A percentile compares a stretch with the other conserved stretches of the same genome.
phyloP scores from a whole-genome alignment of 192 early-diverging fungal species.

The Funneliformis mosseae region DNA sequence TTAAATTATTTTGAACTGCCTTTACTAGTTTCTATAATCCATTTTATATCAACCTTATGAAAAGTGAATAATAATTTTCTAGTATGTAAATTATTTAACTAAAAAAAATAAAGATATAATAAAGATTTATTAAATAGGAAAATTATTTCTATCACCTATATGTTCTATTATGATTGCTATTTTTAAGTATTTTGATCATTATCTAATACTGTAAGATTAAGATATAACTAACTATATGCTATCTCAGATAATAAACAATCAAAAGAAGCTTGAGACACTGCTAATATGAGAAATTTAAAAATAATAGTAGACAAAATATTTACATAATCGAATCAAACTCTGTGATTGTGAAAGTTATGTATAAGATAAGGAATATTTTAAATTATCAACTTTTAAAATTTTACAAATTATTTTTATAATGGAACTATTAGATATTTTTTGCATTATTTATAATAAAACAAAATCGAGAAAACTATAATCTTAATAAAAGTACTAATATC shows the following conservation, averaged over 20 bases:
- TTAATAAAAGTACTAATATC: neutral
- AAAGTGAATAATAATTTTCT: constrained; percentile 59
- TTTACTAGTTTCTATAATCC: constrained; percentile 96
- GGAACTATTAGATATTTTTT: neutral
- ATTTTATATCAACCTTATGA: constrained; percentile 77
- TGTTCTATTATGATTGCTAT: constrained; percentile 74
- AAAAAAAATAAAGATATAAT: neutral
- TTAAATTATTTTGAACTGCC: constrained; percentile 70
- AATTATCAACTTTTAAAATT: constrained; percentile 11
- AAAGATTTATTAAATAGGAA: neutral
- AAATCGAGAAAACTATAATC: neutral
- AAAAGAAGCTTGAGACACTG: constrained; percentile 65
- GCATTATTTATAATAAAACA: neutral
- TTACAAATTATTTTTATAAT: constrained; percentile 1
- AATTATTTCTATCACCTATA: constrained; percentile 60
- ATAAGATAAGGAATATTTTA: constrained; percentile 40
- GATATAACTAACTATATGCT: constrained; percentile 79
- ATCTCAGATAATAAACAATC: constrained; percentile 75
- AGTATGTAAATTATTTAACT: constrained; percentile 74
- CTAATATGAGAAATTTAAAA: constrained; percentile 66
- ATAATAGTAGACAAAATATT: constrained; percentile 78
- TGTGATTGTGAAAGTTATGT: constrained; percentile 52
- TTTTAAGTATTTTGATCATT: constrained; percentile 90
- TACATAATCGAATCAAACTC: constrained; percentile 68
- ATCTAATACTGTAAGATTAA: constrained; percentile 62